A percentile compares a stretch with the other conserved stretches of the same genome.
phyloP scores from a whole-genome alignment of 176 grass and related monocot species.

The Zoysia japonica region DNA sequence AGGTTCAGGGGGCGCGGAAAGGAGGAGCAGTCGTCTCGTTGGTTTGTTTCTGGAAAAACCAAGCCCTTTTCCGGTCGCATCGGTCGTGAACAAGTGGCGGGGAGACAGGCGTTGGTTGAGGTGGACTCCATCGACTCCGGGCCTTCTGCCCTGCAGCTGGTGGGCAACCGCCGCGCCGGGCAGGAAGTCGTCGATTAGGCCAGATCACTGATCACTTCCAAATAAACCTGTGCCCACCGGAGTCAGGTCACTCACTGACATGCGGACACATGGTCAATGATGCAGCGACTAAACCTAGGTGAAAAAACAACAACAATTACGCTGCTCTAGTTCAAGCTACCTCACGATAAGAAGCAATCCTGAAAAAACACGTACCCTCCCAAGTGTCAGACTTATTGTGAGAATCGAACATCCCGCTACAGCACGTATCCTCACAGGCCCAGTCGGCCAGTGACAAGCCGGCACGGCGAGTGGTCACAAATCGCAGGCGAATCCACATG shows the following conservation, averaged over 20 bases:
- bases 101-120: too few species aligned
- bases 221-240: too few species aligned
- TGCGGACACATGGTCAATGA: too few species aligned
- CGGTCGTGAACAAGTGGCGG: not conserved
- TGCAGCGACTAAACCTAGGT: not conserved
- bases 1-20: not conserved
- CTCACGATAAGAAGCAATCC: not conserved
- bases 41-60: not conserved
- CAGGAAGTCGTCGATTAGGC: too few species aligned
- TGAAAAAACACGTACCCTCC: not conserved
- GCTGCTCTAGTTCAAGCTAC: not conserved
- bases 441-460: slow-evolving; percentile 19
- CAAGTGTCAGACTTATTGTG: not conserved
- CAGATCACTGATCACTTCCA: too few species aligned
- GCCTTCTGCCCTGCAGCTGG: too few species aligned
- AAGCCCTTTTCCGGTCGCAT: not conserved
- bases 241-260: too few species aligned
- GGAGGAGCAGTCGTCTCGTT: not conserved
- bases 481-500: not conserved
- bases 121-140: too few species aligned
- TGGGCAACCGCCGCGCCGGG: too few species aligned
- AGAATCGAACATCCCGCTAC: not conserved
- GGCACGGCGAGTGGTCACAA: not conserved
- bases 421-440: not conserved
- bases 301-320: not conserved